Base-by-base conservation (phyloP, 768 basidiomycete genomes). In the Russula brevipes region DNA sequence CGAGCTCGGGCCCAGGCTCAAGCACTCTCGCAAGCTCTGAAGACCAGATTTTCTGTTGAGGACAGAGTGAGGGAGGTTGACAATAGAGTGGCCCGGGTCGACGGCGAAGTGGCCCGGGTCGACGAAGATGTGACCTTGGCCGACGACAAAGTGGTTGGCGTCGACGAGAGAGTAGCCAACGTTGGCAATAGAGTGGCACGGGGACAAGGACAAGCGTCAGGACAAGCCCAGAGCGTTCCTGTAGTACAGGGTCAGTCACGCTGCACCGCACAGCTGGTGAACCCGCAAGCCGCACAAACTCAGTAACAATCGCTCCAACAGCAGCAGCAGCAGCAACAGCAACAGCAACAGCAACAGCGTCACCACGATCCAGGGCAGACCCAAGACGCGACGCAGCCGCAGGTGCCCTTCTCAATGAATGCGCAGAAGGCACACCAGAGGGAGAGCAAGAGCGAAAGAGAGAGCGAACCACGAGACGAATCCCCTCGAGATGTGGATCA, bases 251-350 rank as follows among this genome's bases (percentile, higher is more conserved):
- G 16, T 5, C 63, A 61, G 31, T 41, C 41, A 10, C 60, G 55
- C 31, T 58, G 68, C 69, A 4, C 64, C 30, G 12, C 62, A 11
- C 61, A 61, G 47, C 0, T 44, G 11, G 24, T 41, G 49, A 59
- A 60, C 14, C 11, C 45, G 4, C 63, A 64, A 54, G 46, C 46
- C 2, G 52, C 70, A 50, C 69, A 67, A 38, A 68, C 61, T 9
- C 62, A 68, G n/a, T 60, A 70, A 5, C 64, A 70, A 12, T n/a
- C n/a, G n/a, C n/a, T n/a, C n/a, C 72, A 71, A 31, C 64, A 54
- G 54, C 61, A n/a, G 60, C 62, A 24, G 56, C n/a, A n/a, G 36
- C 49, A 67, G 10, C 60, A 60, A 9, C 69, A 72, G 42, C 60
- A 46, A 12, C 72, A 64, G 51, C 68, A 71, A 41, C 70, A 71